Evolutionary conservation across 345 rosid species (phyloP), one percentile per base, ranked within the genome.

Genomic region (Moricandia arvensis): DNA sequence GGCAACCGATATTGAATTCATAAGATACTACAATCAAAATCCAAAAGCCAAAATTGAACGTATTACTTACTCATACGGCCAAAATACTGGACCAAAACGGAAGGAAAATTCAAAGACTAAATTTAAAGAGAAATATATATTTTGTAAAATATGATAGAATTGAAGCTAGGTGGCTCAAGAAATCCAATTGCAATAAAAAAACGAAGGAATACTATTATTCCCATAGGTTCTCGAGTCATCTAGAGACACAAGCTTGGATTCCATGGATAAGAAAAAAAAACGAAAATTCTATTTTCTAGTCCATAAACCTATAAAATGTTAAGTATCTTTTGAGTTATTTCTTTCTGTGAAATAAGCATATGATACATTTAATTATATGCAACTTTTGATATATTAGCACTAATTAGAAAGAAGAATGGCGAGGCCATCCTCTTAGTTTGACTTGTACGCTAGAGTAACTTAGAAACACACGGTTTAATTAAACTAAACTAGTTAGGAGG

Each of bases 381-480:
- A 53, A 6, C 0, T 6, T 41, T 26, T 75, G 45, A 18, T 51
- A 12, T 51, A 37, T 3, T 37, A 35, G 57, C 74, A 77, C 16
- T 67, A 58, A 63, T 51, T 6, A 31, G 60, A 64, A 64, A 34
- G 54, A 57, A 69, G 62, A 45, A 33, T 71, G 8, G 67, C 72
- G 76, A 64, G 69, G 73, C 49, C 64, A 35, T 21, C 77, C 55
- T 59, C 81, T 66, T 51, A 34, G 34, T 59, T 66, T 78, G 81
- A 78, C 81, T 78, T 78, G 81, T 72, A 78, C 77, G 81, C 51
- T 66, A 72, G 49, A 72, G n/a, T n/a, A n/a, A 35, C 73, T 72
- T 78, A 66, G 73, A 66, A 15, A 45, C 67, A 64, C 76, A 54
- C 68, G 53, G 72, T 64, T 58, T 77, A 38, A 45, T 21, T 21